Evolutionary conservation across 495 filamentous ascomycete genomes (phyloP).

Genomic region (Pyrenula aspistea): DNA sequence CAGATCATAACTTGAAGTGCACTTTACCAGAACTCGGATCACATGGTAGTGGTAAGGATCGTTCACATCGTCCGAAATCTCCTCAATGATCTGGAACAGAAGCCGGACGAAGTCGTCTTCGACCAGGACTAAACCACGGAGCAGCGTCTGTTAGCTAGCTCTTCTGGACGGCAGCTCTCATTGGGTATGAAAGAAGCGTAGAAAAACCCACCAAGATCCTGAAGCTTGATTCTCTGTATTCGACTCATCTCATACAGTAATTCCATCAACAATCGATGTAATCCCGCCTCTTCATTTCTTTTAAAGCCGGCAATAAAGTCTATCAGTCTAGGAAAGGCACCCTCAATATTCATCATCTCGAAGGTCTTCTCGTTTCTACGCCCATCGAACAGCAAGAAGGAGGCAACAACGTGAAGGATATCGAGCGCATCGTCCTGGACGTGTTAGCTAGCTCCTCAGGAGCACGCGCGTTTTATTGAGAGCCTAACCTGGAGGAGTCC

Average conservation of each 20-base stretch:
- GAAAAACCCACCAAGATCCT: conserved; percentile 56
- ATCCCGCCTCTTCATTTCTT: conserved; percentile 47
- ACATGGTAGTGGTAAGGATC: conserved; percentile 96
- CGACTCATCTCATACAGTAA: conserved; percentile 95
- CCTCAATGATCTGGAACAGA: conserved; percentile 81
- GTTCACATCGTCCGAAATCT: conserved; percentile 74
- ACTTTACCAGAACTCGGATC: conserved; percentile 75
- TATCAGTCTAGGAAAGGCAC: conserved; percentile 69
- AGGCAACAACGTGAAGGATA: conserved; percentile 69
- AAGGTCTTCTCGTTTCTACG: conserved; percentile 66
- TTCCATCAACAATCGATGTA: conserved; percentile 77
- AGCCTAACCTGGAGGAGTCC: conserved; percentile 64
- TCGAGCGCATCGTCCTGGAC: conserved; percentile 63
- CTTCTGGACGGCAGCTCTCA: not conserved
- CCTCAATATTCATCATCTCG: conserved; percentile 75
- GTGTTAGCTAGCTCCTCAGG: conserved; percentile 2
- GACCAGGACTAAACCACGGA: conserved; percentile 36
- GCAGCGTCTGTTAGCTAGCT: conserved; percentile 4
- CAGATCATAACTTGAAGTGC: too few relatives aligned
- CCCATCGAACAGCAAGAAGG: conserved; percentile 86
- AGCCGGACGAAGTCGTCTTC: conserved; percentile 78
- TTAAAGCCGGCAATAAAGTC: conserved; percentile 62
- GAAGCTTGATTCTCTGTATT: conserved; percentile 65
- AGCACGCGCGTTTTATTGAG: not conserved
- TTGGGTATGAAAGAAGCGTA: not conserved